Evolutionary conservation across 495 filamentous ascomycete genomes (phyloP).

Genomic region (Xylaria curta): DNA sequence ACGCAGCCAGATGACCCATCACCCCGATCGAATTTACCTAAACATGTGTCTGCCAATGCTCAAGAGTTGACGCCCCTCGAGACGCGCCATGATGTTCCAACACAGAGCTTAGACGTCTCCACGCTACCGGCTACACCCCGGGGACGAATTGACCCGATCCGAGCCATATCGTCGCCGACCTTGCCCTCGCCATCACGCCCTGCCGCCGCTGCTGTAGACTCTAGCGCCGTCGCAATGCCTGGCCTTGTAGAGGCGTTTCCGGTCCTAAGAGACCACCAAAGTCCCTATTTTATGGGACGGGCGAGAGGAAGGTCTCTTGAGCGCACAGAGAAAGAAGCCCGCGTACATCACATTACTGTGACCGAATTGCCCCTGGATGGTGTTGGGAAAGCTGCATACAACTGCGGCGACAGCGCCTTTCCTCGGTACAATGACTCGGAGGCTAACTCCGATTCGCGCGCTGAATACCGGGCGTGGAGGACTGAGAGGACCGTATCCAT

Average conservation of each 20-base stretch:
- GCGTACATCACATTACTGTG: conserved; percentile 33
- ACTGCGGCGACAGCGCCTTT: conserved; percentile 46
- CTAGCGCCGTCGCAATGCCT: conserved; percentile 33
- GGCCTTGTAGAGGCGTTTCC: conserved; percentile 38
- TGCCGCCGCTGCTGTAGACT: conserved; percentile 11
- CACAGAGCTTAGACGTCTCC: conserved; percentile 38
- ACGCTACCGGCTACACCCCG: conserved; percentile 40
- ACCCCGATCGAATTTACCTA: conserved; percentile 26
- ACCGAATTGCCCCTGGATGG: conserved; percentile 10
- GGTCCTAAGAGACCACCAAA: conserved; percentile 46
- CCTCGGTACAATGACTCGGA: conserved; percentile 30
- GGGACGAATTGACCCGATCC: conserved; percentile 29
- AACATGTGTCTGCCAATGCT: conserved; percentile 31
- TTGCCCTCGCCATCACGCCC: conserved; percentile 27
- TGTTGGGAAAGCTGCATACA: conserved; percentile 34
- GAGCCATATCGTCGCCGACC: conserved; percentile 32
- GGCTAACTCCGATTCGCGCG: conserved; percentile 41
- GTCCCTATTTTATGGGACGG: conserved; percentile 39
- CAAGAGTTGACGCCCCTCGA: conserved; percentile 34
- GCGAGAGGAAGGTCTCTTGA: conserved; percentile 48
- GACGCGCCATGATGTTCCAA: conserved; percentile 40
- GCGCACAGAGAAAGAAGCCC: conserved; percentile 51
- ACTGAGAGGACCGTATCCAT: conserved; percentile 48
- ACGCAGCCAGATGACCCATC: conserved; percentile 31
- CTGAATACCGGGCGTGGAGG: conserved; percentile 51